A percentile compares a stretch with the other conserved stretches of the same genome.
phyloP scores from a whole-genome alignment of 129 eudicot genomes.

The Arctium minus region DNA sequence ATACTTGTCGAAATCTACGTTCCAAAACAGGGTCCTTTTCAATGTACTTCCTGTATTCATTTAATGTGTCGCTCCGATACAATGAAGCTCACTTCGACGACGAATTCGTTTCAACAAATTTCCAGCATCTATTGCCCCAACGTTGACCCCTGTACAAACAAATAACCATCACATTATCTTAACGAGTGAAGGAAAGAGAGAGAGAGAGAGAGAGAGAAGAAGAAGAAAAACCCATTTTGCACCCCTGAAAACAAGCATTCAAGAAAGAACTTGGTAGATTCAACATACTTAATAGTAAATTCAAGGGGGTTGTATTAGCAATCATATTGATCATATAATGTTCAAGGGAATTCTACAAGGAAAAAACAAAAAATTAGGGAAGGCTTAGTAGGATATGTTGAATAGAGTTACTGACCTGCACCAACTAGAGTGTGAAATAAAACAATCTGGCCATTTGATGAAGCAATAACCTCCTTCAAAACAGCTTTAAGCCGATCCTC shows the following conservation, averaged over 20 bases:
- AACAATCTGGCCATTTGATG: conserved; percentile 66
- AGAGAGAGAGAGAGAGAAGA: no score
- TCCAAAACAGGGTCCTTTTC: conserved; percentile 90
- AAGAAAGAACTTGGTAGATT: no score
- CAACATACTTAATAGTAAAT: no score
- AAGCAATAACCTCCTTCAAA: conserved; percentile 59
- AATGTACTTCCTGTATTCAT: conserved; percentile 79
- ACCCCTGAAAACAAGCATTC: no score
- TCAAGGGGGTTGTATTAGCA: no score
- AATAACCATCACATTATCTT: neutral
- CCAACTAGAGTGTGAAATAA: conserved; percentile 78
- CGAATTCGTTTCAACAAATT: conserved; percentile 86
- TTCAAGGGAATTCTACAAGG: neutral
- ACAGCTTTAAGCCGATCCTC: conserved; percentile 79
- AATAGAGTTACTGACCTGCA: conserved; percentile 40
- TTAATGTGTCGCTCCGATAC: conserved; percentile 89
- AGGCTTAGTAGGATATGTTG: neutral
- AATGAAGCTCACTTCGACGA: conserved; percentile 89
- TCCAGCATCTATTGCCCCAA: conserved; percentile 96
- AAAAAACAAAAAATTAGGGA: neutral
- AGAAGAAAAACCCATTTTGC: neutral
- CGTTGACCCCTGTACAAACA: conserved; percentile 61
- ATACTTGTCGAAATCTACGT: conserved; percentile 29
- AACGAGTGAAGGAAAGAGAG: neutral
- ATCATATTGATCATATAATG: no score